Evolutionary conservation across 225 moss, liverwort and hornwort species (phyloP), one percentile per base, ranked within the genome.

Genomic region (Physcomitrium patens): DNA sequence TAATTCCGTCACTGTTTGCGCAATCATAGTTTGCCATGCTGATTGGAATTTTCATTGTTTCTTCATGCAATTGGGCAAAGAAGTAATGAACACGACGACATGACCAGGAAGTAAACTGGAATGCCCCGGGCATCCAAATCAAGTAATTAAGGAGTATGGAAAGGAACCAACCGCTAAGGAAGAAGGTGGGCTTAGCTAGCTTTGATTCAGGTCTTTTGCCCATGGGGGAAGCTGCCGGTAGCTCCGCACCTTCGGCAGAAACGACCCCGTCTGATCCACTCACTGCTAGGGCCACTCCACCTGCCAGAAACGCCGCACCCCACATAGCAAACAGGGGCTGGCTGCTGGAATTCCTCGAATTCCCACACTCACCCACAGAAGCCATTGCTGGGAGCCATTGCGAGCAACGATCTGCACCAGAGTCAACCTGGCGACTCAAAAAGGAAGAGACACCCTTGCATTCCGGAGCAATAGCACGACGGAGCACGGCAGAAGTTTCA

Each of bases 111-210:
- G 1, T 37, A 7, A 37, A 37, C 7, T 4, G 31, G 7, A 37
- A 37, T 4, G 31, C 7, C 9, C 17, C 2, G 23, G 66, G 17
- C 0, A 20, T 41, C 13, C 13, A 72, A 59, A n/a, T 3, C 12
- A 53, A 23, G 37, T 2, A 42, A 9, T 11, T 3, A 19, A 7
- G 53, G 27, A 31, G 14, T 61, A 18, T 24, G 1, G 7, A 45
- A 17, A 42, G 11, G 11, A 43, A 48, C 70, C 10, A 42, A 86
- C 83, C 80, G 12, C 77, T 77, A 14, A 86, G 78, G 20, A 77
- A 83, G 68, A 59, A 83, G n/a, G 78, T 80, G 27, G 80, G 78
- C 24, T 78, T 64, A 1, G 72, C 58, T 3, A 83, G 75, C 61
- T 78, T 83, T 5, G 75, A 72, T 17, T 68, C 60, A 15, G 75